Percentiles rank a stretch among this genome's conserved stretches.
These are phyloP conservation scores for Microglena sp. DNA, from an alignment of 139 green algal genomes.

Conservation along the genomic window DNA sequence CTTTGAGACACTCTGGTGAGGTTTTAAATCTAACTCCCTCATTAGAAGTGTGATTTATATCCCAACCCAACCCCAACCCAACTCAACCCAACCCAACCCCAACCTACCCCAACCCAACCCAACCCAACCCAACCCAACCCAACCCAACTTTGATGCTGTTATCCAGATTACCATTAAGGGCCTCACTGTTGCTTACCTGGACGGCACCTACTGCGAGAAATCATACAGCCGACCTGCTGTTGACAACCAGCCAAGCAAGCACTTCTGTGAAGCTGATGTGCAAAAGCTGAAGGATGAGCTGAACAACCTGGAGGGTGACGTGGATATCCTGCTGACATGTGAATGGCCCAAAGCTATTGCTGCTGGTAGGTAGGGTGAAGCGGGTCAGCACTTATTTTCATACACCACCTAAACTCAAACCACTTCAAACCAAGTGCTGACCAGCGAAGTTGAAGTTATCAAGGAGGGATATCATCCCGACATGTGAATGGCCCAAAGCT, in stretches of 20 bases:
- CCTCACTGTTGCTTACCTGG: slow-evolving; percentile 70
- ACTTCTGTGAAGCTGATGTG: slow-evolving; percentile 38
- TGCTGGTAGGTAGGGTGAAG: slow-evolving; percentile 21
- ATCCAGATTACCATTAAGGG: slow-evolving; percentile 38
- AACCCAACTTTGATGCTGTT: too few relatives aligned
- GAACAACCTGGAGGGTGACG: slow-evolving; percentile 45
- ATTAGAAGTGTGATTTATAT: background rate
- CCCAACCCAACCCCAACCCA: background rate
- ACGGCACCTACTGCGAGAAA: slow-evolving; percentile 50
- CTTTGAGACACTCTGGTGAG: background rate
- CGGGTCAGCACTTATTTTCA: too few relatives aligned
- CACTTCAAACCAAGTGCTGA: too few relatives aligned
- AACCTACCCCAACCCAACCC: background rate
- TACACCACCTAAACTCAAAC: too few relatives aligned
- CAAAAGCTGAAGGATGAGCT: slow-evolving; percentile 38
- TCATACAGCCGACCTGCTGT: background rate
- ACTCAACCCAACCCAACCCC: slow-evolving; percentile 1
- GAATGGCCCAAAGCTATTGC: slow-evolving; percentile 67
- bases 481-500: slow-evolving; percentile 69
- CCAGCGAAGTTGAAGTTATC: too few relatives aligned
- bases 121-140: background rate
- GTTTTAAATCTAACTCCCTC: background rate
- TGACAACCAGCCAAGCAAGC: background rate
- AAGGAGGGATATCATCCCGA: slow-evolving; percentile 79
- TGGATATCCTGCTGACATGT: slow-evolving; percentile 79